phyloP scores from a whole-genome alignment of 2,329 filamentous ascomycete genomes.

The Xylaria arbuscula region DNA sequence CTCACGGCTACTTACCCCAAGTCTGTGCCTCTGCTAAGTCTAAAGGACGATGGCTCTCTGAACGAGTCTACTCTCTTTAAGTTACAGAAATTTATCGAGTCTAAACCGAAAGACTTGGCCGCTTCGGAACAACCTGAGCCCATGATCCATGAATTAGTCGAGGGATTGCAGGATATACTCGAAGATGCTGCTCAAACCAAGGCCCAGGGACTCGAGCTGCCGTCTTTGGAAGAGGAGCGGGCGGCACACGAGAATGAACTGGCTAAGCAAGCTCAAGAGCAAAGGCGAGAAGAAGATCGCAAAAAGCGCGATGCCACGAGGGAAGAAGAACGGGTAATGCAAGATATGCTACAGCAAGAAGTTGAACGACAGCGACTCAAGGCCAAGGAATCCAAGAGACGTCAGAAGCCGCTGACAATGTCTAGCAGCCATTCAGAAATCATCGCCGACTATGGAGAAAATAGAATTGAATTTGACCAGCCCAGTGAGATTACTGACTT shows the following conservation, averaged over 20 bases:
- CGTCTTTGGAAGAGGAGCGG: conserved; percentile 89
- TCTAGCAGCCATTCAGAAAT: conserved; percentile 53
- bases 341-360: conserved; percentile 78
- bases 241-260: conserved; percentile 82
- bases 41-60: conserved; percentile 73
- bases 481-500: conserved; percentile 71
- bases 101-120: conserved; percentile 65
- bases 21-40: conserved; percentile 76
- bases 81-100: conserved; percentile 72
- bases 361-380: conserved; percentile 73
- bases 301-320: conserved; percentile 66
- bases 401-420: conserved; percentile 62
- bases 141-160: conserved; percentile 74
- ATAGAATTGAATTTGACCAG: conserved; percentile 72
- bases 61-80: conserved; percentile 77
- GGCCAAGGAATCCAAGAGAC: conserved; percentile 72
- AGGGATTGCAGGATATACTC: conserved; percentile 77
- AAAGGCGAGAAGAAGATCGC: conserved; percentile 63
- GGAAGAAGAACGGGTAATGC: conserved; percentile 77
- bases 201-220: conserved; percentile 78
- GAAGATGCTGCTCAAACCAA: conserved; percentile 87
- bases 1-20: conserved; percentile 93
- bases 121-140: conserved; percentile 63
- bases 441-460: conserved; percentile 48
- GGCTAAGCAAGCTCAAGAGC: conserved; percentile 68